A percentile compares a stretch with the other conserved stretches of the same genome.
Conservation (phyloP, 164 flowering plant genomes). For the Umbellularia californica region DNA sequence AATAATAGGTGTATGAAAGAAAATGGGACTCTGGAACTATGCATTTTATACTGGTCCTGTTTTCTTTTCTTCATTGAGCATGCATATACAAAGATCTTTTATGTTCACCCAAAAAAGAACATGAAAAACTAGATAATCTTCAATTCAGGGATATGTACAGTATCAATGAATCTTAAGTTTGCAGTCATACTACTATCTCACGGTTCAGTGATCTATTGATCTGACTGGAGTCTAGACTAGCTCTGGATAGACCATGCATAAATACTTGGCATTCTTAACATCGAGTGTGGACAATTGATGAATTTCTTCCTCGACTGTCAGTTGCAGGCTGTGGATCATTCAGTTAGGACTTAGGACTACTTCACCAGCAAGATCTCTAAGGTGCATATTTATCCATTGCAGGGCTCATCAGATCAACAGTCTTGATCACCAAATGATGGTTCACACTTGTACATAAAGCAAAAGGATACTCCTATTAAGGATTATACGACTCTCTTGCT, state of each 20-base stretch:
- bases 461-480: not conserved
- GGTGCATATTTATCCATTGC: not conserved
- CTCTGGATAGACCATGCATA: not conserved
- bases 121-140: not conserved
- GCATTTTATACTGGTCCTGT: not conserved
- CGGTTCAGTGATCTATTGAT: too few relatives aligned
- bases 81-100: not conserved
- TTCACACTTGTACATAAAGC: not conserved
- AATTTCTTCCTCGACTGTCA: not conserved
- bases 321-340: not conserved
- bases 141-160: not conserved
- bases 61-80: not conserved
- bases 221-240: too few relatives aligned
- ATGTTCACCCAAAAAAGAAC: not conserved
- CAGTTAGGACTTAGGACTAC: not conserved
- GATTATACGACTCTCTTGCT: not conserved
- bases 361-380: not conserved
- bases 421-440: not conserved
- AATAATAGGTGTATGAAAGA: not conserved
- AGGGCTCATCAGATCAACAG: not conserved
- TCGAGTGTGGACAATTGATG: not conserved
- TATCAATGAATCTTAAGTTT: too few relatives aligned
- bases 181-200: too few relatives aligned
- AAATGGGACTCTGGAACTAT: not conserved
- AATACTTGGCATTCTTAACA: not conserved